Conservation (phyloP, 352 stramenopile species). For the Phytophthora podocarpi region DNA sequence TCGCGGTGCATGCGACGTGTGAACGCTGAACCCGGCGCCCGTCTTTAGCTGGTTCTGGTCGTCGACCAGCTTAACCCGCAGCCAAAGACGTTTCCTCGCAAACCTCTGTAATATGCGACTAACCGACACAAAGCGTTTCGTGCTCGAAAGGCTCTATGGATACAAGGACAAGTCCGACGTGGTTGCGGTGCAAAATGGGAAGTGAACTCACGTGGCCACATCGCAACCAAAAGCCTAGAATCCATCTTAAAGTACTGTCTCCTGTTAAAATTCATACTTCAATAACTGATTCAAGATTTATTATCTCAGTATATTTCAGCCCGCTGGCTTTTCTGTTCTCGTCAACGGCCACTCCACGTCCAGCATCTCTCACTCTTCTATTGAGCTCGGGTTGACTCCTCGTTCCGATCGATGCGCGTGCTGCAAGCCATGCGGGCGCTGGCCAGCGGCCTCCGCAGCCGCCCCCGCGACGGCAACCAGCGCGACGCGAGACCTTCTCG, state of each 20-base stretch:
- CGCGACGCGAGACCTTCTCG: not conserved
- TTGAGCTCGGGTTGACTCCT: not conserved
- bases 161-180: conserved; percentile 9
- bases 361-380: not conserved
- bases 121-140: conserved; percentile 9
- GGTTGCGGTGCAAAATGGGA: conserved; percentile 3
- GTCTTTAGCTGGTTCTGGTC: conserved; percentile 19
- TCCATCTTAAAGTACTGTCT: conserved; percentile 9
- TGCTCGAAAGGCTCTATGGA: conserved; percentile 3
- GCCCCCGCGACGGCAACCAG: conserved; percentile 6
- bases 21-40: too few species aligned
- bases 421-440: conserved; percentile 30
- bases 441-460: conserved; percentile 24
- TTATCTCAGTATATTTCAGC: too few species aligned
- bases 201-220: conserved; percentile 3
- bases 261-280: too few species aligned
- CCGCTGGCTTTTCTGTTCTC: not conserved
- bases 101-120: not conserved
- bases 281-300: too few species aligned
- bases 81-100: conserved; percentile 9
- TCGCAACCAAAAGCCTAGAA: conserved; percentile 5
- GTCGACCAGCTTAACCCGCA: not conserved
- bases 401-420: conserved; percentile 21
- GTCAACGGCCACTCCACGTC: not conserved
- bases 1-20: conserved; percentile 17